Percentiles rank a stretch among this genome's conserved stretches.
phyloP scores from a whole-genome alignment of 192 early-diverging fungal genomes.

The Gonapodya prolifera region DNA sequence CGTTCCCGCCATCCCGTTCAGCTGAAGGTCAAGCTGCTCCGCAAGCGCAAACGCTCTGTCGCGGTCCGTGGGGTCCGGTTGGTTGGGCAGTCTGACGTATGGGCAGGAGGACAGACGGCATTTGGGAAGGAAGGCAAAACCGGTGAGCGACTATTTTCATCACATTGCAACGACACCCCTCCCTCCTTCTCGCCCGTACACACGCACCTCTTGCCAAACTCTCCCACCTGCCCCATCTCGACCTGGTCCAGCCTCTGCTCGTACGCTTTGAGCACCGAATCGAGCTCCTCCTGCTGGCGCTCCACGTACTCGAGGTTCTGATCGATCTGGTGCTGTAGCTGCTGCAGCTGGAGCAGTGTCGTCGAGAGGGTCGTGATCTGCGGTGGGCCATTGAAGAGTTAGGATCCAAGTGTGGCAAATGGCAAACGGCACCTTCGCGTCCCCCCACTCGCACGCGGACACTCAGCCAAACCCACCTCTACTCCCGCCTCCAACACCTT shows the following conservation, averaged over 20 bases:
- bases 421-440: not conserved
- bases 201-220: not conserved
- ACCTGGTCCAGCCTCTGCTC: slow-evolving; percentile 22
- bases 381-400: not conserved
- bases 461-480: slow-evolving; percentile 30
- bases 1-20: slow-evolving; percentile 74
- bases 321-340: slow-evolving; percentile 65
- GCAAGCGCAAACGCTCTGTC: slow-evolving; percentile 76
- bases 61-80: slow-evolving; percentile 47
- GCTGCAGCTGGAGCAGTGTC: slow-evolving; percentile 57
- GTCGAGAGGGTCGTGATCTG: slow-evolving; percentile 67
- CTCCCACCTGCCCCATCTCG: not conserved
- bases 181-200: not conserved
- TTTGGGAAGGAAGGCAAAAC: not conserved
- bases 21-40: slow-evolving; percentile 69
- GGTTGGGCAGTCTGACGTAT: not conserved
- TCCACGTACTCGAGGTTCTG: slow-evolving; percentile 79
- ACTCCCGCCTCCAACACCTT: slow-evolving; percentile 71
- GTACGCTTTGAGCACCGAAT: slow-evolving; percentile 63
- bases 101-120: not conserved
- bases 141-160: too few relatives aligned
- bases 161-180: not conserved
- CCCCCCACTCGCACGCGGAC: not conserved
- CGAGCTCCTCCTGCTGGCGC: slow-evolving; percentile 70
- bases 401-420: slow-evolving; percentile 8